A percentile compares a stretch with the other conserved stretches of the same genome.
Evolutionary conservation across 805 yeast species (phyloP).

Genomic region (Saturnispora quitensis): DNA sequence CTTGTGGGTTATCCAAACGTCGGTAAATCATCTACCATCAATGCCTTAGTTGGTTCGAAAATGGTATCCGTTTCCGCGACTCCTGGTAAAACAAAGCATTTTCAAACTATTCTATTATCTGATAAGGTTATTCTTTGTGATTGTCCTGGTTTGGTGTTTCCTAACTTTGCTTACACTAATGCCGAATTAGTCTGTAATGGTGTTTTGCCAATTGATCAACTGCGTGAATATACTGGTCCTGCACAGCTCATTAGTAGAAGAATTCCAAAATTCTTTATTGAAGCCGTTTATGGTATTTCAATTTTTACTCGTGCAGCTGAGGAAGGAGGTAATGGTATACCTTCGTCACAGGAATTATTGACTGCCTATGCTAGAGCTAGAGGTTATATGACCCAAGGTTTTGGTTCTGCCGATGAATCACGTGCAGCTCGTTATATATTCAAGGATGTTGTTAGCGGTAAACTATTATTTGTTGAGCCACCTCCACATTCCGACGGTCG

Average conservation of each 20-base stretch:
- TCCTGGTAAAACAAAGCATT: slow-evolving; percentile 98
- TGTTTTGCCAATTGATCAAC: slow-evolving; percentile 96
- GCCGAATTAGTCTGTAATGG: slow-evolving; percentile 97
- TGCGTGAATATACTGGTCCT: slow-evolving; percentile 89
- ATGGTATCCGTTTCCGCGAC: slow-evolving; percentile 98
- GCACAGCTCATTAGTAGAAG: slow-evolving; percentile 75
- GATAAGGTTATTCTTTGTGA: slow-evolving; percentile 84
- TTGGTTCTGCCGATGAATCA: slow-evolving; percentile 93
- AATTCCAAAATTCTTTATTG: slow-evolving; percentile 80
- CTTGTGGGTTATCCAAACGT: slow-evolving; percentile 96
- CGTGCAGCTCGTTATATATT: slow-evolving; percentile 87
- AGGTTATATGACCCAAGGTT: slow-evolving; percentile 96
- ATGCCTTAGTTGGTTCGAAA: slow-evolving; percentile 91
- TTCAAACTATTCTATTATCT: slow-evolving; percentile 86
- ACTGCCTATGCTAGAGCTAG: slow-evolving; percentile 93
- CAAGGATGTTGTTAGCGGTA: slow-evolving; percentile 93
- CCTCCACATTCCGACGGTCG: slow-evolving; percentile 71
- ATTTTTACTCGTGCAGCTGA: slow-evolving; percentile 64
- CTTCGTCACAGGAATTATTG: slow-evolving; percentile 82
- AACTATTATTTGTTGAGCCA: slow-evolving; percentile 73
- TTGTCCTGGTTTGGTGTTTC: slow-evolving; percentile 98
- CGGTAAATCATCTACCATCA: slow-evolving; percentile 81
- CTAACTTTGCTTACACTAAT: slow-evolving; percentile 92
- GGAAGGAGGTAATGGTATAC: slow-evolving; percentile 86
- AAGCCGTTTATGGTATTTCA: slow-evolving; percentile 88